Conservation (phyloP, 331 rosid species). For the Quercus lobata region DNA sequence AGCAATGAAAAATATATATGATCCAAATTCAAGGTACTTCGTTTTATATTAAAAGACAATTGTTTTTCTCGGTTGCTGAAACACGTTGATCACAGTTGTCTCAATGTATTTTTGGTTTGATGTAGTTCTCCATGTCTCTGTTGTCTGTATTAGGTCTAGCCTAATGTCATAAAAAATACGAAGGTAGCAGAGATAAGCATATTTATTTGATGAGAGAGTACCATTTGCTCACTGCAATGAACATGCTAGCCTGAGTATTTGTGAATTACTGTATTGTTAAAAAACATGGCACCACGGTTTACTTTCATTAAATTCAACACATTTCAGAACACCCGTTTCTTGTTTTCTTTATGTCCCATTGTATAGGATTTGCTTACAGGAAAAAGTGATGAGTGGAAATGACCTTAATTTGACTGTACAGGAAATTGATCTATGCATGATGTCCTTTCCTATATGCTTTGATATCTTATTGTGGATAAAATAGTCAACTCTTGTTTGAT, state of each 20-base stretch:
- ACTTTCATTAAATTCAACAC: background rate
- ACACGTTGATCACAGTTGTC: background rate
- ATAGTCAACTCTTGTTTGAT: constrained; percentile 22
- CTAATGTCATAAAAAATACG: background rate
- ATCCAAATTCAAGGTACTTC: background rate
- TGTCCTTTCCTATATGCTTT: constrained; percentile 1
- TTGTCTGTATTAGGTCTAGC: background rate
- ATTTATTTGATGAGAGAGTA: background rate
- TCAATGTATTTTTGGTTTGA: background rate
- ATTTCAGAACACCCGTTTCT: background rate
- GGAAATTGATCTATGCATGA: background rate
- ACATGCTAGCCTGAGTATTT: background rate
- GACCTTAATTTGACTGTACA: background rate
- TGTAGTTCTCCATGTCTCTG: background rate
- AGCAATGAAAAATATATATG: too few species aligned
- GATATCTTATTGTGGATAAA: constrained; percentile 12
- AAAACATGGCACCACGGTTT: background rate
- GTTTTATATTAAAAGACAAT: background rate
- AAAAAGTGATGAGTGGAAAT: background rate
- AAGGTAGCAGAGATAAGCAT: background rate
- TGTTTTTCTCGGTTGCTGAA: background rate
- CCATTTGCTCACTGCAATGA: background rate
- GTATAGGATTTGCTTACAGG: background rate
- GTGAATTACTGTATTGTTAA: background rate
- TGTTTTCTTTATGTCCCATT: background rate